These are phyloP conservation scores for Apiotrichum sp. DNA, from an alignment of 1,284 basidiomycete genomes.

Conservation along the genomic window DNA sequence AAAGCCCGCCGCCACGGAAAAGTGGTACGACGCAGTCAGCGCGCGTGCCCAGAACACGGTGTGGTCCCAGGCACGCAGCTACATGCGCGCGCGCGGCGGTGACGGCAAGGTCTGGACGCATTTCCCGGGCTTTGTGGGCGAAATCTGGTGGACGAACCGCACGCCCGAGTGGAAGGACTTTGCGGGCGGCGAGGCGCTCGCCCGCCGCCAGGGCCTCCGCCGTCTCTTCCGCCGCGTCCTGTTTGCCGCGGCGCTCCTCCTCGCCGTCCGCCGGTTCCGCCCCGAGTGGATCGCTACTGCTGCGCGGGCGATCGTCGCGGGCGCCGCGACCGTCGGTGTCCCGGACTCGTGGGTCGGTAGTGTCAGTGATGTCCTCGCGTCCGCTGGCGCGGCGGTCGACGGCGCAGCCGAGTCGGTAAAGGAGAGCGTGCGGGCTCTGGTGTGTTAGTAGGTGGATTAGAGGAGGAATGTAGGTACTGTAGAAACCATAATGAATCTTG, in stretches of 20 bases:
- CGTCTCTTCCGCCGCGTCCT: not conserved
- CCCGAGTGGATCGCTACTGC: not conserved
- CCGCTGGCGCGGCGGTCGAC: not conserved
- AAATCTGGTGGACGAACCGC: slow-evolving; percentile 4
- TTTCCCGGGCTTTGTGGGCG: slow-evolving; percentile 1
- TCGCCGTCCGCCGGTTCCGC: not conserved
- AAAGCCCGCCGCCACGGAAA: not conserved
- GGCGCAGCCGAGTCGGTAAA: no score
- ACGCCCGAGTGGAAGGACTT: slow-evolving; percentile 3
- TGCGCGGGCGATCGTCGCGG: no score
- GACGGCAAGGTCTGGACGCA: slow-evolving; percentile 8
- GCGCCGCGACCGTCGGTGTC: not conserved
- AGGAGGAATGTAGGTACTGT: no score
- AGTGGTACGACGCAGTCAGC: not conserved
- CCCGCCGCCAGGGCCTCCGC: not conserved
- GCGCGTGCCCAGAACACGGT: not conserved
- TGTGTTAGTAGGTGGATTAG: no score
- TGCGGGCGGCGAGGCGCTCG: not conserved
- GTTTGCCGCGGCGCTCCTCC: not conserved
- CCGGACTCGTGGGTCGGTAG: not conserved
- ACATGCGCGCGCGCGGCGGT: slow-evolving; percentile 10
- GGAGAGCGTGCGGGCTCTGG: no score
- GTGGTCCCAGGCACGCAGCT: slow-evolving; percentile 1
- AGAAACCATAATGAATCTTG: no score
- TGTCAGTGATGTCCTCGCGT: not conserved